These are phyloP conservation scores for Pisolithus marmoratus DNA, from an alignment of 768 basidiomycete genomes.

Conservation along the genomic window DNA sequence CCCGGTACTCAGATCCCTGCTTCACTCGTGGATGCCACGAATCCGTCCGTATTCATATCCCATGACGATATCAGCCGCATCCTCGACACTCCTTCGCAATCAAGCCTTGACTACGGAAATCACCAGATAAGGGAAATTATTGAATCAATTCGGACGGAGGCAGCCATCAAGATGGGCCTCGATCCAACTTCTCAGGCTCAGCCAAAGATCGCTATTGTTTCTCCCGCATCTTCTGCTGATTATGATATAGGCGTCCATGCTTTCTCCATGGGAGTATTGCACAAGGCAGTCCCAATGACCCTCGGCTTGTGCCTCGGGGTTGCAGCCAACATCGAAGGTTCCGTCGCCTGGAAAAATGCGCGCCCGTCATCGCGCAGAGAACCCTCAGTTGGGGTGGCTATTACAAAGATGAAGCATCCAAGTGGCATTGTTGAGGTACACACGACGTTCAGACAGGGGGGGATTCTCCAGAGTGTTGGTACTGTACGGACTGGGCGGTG, in stretches of 20 bases:
- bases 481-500: conserved; percentile 65
- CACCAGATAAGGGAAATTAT: conserved; percentile 27
- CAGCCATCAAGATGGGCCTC: conserved; percentile 57
- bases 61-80: conserved; percentile 36
- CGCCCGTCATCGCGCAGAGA: neutral
- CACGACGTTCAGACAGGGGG: conserved; percentile 42
- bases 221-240: conserved; percentile 26
- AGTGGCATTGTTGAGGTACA: conserved; percentile 66
- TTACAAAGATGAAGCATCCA: conserved; percentile 49
- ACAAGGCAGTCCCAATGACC: conserved; percentile 70
- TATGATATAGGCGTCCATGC: conserved; percentile 46
- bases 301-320: conserved; percentile 67
- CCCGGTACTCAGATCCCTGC: conserved; percentile 26
- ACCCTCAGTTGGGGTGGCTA: conserved; percentile 31
- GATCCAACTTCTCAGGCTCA: conserved; percentile 60
- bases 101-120: conserved; percentile 4
- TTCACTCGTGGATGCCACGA: conserved; percentile 68
- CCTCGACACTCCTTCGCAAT: conserved; percentile 26
- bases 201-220: conserved; percentile 63
- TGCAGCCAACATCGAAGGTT: conserved; percentile 48
- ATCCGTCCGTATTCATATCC: conserved; percentile 63
- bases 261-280: conserved; percentile 65
- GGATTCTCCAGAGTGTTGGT: conserved; percentile 50
- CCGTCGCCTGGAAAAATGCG: conserved; percentile 48
- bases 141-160: conserved; percentile 50